phyloP scores from a whole-genome alignment of 257 asterid species.

The Solanum chmielewskii region DNA sequence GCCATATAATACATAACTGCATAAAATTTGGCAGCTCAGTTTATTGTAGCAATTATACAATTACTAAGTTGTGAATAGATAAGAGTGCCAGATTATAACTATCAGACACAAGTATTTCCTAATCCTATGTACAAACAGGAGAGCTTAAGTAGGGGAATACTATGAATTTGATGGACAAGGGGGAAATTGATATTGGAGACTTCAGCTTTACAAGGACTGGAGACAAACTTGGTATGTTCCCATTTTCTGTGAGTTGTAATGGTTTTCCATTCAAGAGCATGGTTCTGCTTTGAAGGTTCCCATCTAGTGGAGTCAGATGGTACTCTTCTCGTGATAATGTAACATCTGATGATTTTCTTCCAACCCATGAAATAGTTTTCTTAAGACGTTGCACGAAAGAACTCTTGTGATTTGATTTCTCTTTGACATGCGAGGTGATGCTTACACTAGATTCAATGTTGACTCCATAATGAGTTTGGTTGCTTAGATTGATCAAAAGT shows the following conservation, averaged over 20 bases:
- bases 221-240: slow-evolving; percentile 36
- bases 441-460: slow-evolving; percentile 26
- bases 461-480: slow-evolving; percentile 35
- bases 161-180: slow-evolving; percentile 65
- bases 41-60: not conserved
- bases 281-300: slow-evolving; percentile 37
- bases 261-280: slow-evolving; percentile 53
- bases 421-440: not conserved
- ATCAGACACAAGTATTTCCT: not conserved
- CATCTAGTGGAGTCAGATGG: slow-evolving; percentile 55
- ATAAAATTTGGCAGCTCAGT: not conserved
- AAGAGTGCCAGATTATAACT: not conserved
- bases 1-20: not conserved
- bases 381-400: slow-evolving; percentile 37
- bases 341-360: slow-evolving; percentile 50
- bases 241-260: slow-evolving; percentile 29
- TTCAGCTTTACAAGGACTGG: slow-evolving; percentile 24
- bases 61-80: not conserved
- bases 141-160: slow-evolving; percentile 49
- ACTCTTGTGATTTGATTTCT: slow-evolving; percentile 4
- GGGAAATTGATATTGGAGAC: slow-evolving; percentile 31
- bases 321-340: slow-evolving; percentile 60
- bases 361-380: slow-evolving; percentile 64
- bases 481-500: slow-evolving; percentile 79
- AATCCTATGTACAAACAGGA: slow-evolving; percentile 30